Evolutionary conservation across 2,329 filamentous ascomycete species (phyloP).

Genomic region (Didymella exigua): DNA sequence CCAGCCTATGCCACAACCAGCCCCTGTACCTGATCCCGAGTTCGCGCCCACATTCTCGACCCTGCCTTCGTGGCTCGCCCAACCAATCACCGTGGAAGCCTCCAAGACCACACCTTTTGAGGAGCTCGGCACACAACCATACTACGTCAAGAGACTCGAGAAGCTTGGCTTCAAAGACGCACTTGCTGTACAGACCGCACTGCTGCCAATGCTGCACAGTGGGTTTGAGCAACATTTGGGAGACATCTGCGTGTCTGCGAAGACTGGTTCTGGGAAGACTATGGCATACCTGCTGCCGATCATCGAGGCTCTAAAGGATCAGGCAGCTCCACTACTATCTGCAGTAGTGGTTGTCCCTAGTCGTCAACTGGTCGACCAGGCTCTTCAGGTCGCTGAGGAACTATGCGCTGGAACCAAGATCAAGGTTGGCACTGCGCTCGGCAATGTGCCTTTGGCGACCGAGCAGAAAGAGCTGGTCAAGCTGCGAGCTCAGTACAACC

Average conservation of each 20-base stretch:
- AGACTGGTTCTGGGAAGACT: slow-evolving; percentile 95
- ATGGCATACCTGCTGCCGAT: slow-evolving; percentile 89
- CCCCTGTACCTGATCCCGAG: slow-evolving; percentile 61
- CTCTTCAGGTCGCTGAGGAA: slow-evolving; percentile 73
- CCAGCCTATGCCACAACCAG: slow-evolving; percentile 80
- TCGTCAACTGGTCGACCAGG: slow-evolving; percentile 86
- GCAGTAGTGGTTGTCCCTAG: slow-evolving; percentile 90
- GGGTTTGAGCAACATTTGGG: slow-evolving; percentile 66
- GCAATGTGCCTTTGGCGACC: slow-evolving; percentile 73
- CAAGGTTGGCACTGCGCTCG: slow-evolving; percentile 80
- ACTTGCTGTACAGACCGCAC: slow-evolving; percentile 78
- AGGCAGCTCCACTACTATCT: slow-evolving; percentile 69
- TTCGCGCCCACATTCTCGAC: slow-evolving; percentile 74
- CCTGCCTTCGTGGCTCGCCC: slow-evolving; percentile 79
- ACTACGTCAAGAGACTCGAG: slow-evolving; percentile 66
- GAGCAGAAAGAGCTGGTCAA: slow-evolving; percentile 69
- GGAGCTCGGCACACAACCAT: slow-evolving; percentile 66
- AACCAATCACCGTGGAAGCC: slow-evolving; percentile 71
- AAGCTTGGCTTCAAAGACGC: slow-evolving; percentile 73
- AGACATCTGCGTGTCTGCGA: slow-evolving; percentile 87
- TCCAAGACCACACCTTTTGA: slow-evolving; percentile 66
- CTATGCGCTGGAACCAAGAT: slow-evolving; percentile 75
- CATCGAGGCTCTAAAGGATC: slow-evolving; percentile 73
- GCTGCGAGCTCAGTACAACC: slow-evolving; percentile 66
- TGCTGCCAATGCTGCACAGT: slow-evolving; percentile 79